Percentiles rank a stretch among this genome's conserved stretches.
phyloP scores from a whole-genome alignment of 176 grass and related monocot genomes.

The Oryza officinalis region DNA sequence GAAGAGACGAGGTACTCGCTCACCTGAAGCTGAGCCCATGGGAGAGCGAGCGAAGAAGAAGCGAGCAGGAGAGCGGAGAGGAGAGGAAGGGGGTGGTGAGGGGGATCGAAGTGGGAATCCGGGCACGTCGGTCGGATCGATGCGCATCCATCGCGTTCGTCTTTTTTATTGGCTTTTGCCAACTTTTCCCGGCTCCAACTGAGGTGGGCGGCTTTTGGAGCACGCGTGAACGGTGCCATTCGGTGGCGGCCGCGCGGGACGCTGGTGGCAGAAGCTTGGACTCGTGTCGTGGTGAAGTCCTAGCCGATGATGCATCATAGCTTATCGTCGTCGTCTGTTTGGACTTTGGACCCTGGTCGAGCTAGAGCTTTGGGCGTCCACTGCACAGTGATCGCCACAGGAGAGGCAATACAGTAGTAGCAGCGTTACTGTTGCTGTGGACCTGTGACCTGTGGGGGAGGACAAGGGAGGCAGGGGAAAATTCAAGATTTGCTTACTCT shows the following conservation, averaged over 20 bases:
- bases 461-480: too few species aligned
- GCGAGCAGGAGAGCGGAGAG: not conserved
- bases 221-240: constrained; percentile 26
- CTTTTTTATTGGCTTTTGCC: not conserved
- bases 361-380: too few species aligned
- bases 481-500: not conserved
- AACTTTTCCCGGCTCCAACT: constrained; percentile 9
- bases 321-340: not conserved
- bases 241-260: not conserved
- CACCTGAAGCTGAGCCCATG: constrained; percentile 58
- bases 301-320: too few species aligned
- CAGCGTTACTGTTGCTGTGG: too few species aligned
- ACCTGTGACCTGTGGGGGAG: too few species aligned
- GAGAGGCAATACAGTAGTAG: too few species aligned
- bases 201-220: constrained; percentile 37
- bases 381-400: not conserved
- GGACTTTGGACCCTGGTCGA: not conserved
- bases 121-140: not conserved
- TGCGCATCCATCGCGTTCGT: not conserved
- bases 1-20: not conserved
- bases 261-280: not conserved
- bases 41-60: not conserved
- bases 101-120: not conserved
- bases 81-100: not conserved
- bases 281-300: not conserved